phyloP scores from a whole-genome alignment of 345 rosid species.

The Noccaea bulbosa region DNA sequence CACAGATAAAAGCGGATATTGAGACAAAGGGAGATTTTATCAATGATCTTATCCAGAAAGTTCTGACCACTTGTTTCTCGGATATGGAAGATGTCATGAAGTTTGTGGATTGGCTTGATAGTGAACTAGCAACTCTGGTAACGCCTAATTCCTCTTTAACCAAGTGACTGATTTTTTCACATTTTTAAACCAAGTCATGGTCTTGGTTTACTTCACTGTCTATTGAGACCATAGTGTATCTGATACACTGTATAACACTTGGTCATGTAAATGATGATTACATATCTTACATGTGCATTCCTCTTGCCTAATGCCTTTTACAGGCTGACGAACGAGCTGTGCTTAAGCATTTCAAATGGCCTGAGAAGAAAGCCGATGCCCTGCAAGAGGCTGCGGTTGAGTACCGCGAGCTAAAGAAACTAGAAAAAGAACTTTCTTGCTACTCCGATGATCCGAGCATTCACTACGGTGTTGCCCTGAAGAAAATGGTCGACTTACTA shows the following conservation, averaged over 20 bases:
- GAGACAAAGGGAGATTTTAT: slow-evolving; percentile 85
- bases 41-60: slow-evolving; percentile 69
- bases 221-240: background rate
- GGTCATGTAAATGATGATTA: background rate
- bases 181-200: background rate
- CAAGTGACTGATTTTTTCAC: background rate
- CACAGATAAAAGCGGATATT: slow-evolving; percentile 80
- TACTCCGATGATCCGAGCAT: slow-evolving; percentile 53
- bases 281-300: slow-evolving; percentile 7
- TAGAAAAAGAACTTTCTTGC: slow-evolving; percentile 70
- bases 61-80: slow-evolving; percentile 61
- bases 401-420: slow-evolving; percentile 68
- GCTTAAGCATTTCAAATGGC: slow-evolving; percentile 94
- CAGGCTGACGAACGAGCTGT: slow-evolving; percentile 95
- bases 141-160: slow-evolving; percentile 31
- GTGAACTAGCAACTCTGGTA: slow-evolving; percentile 77
- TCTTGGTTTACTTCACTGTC: slow-evolving; percentile 13
- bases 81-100: slow-evolving; percentile 77
- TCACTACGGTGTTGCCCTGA: slow-evolving; percentile 69
- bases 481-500: slow-evolving; percentile 75
- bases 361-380: slow-evolving; percentile 90
- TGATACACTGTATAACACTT: background rate
- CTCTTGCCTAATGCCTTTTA: slow-evolving; percentile 10
- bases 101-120: slow-evolving; percentile 85
- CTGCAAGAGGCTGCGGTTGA: slow-evolving; percentile 88